Conservation (phyloP, 2,329 filamentous ascomycete genomes). For the Fusarium buxicola region DNA sequence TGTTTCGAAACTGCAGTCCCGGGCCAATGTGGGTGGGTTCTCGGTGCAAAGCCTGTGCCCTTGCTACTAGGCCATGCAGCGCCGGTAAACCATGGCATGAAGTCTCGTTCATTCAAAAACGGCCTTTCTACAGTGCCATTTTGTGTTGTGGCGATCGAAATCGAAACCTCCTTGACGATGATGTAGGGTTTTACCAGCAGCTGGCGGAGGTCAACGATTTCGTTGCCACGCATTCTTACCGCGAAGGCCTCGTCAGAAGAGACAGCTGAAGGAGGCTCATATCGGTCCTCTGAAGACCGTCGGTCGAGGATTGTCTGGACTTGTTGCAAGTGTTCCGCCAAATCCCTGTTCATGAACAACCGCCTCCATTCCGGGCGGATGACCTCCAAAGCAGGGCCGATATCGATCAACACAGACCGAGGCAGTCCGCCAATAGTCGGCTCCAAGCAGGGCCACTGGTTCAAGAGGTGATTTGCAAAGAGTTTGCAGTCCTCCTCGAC, state of each 20-base stretch:
- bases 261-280: constrained; percentile 20
- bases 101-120: constrained; percentile 18
- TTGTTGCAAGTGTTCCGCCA: constrained; percentile 30
- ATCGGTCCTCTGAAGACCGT: constrained; percentile 21
- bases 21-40: not conserved
- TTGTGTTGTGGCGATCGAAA: not conserved
- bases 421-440: constrained; percentile 30
- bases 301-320: constrained; percentile 39
- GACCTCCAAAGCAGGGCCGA: constrained; percentile 37
- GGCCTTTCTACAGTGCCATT: constrained; percentile 12
- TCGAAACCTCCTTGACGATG: not conserved
- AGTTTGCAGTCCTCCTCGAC: constrained; percentile 42
- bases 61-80: constrained; percentile 13
- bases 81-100: not conserved
- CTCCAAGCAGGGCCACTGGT: constrained; percentile 44
- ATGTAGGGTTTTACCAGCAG: constrained; percentile 33
- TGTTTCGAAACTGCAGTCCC: not conserved
- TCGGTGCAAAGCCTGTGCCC: not conserved
- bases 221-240: constrained; percentile 33
- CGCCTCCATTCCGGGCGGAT: constrained; percentile 44
- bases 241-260: constrained; percentile 32
- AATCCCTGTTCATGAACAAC: constrained; percentile 38
- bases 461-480: constrained; percentile 38
- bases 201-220: constrained; percentile 31
- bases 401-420: constrained; percentile 35